Evolutionary conservation across 139 green algal species (phyloP).

Genomic region (Micromonas pusilla): DNA sequence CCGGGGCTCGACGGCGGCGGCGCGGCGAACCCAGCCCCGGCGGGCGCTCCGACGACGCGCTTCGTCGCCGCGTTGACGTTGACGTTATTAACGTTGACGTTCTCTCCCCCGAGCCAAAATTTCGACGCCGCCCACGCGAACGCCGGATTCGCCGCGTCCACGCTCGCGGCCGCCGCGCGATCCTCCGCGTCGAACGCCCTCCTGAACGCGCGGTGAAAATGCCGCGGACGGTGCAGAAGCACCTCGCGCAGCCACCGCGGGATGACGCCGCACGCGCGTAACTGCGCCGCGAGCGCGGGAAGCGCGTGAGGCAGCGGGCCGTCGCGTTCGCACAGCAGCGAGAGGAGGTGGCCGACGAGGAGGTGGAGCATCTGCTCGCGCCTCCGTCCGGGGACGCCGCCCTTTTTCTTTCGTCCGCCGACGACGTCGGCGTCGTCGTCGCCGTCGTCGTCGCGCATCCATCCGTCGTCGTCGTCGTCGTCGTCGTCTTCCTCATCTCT

Average conservation of each 20-base stretch:
- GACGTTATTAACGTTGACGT: too few relatives aligned
- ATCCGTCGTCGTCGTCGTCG: conserved; percentile 11
- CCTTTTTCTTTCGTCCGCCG: not conserved
- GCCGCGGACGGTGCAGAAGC: conserved; percentile 51
- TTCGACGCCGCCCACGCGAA: not conserved
- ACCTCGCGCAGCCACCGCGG: conserved; percentile 64
- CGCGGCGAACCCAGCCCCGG: too few relatives aligned
- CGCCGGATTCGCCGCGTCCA: not conserved
- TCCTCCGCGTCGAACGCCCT: conserved; percentile 5
- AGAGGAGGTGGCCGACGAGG: conserved; percentile 29
- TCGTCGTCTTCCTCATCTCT: conserved; percentile 7
- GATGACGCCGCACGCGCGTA: conserved; percentile 55
- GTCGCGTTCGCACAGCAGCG: conserved; percentile 14
- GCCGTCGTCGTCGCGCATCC: not conserved
- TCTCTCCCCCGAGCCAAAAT: too few relatives aligned
- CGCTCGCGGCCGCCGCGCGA: not conserved
- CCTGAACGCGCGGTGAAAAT: conserved; percentile 62
- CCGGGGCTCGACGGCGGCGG: too few relatives aligned
- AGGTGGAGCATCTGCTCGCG: conserved; percentile 2
- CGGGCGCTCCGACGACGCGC: too few relatives aligned
- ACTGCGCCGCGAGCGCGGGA: conserved; percentile 43
- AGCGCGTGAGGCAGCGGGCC: conserved; percentile 46
- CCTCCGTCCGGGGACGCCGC: too few relatives aligned
- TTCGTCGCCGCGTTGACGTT: too few relatives aligned
- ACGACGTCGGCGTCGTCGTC: conserved; percentile 22